Base-by-base conservation (phyloP, 768 basidiomycete genomes). In the Russula griseocarnosa region DNA sequence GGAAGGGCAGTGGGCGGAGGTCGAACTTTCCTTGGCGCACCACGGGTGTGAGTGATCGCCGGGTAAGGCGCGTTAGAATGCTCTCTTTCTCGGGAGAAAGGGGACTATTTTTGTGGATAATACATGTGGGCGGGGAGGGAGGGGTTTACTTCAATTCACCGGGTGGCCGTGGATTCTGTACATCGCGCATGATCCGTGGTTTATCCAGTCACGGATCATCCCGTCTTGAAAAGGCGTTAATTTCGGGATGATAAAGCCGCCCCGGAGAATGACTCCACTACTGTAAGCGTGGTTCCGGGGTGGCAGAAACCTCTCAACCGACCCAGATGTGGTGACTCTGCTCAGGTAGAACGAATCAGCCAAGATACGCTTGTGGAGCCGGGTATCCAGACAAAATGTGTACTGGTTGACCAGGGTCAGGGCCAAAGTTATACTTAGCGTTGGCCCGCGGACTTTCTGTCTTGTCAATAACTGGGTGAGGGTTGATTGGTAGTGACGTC, bases 381-480 rank as follows among this genome's bases (percentile, higher is more conserved):
- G 14, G 24, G 24, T n/a, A 50, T 16, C 49, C 47, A 6, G 22
- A 26, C 49, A 2, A 22, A 24, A 11, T 32, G 32, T 32, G 32
- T 32, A 32, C 32, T 18, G 22, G 3, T 38, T 10, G 22, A 13
- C 10, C 54, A 18, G 54, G 36, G 22, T 26, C 36, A 24, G 6
- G 36, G 10, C n/a, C 24, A 18, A 28, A 55, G 42, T 3, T 5
- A 40, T 55, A 38, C 49, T 55, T 30, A 50, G n/a, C 34, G 40
- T 62, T 40, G n/a, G 54, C 11, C 54, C 61, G 61, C 36, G 61
- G 61, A 18, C 28, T 32, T 34, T 36, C 36, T 42, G 18, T 3
- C 30, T n/a, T 26, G 20, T 7, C n/a, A 18, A n/a, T 32, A 7
- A 14, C 9, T 38, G 24, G 34, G 10, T n/a, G 38, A 38, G 42